Conservation (phyloP, 352 stramenopile species). For the Phytophthora colocasiae region DNA sequence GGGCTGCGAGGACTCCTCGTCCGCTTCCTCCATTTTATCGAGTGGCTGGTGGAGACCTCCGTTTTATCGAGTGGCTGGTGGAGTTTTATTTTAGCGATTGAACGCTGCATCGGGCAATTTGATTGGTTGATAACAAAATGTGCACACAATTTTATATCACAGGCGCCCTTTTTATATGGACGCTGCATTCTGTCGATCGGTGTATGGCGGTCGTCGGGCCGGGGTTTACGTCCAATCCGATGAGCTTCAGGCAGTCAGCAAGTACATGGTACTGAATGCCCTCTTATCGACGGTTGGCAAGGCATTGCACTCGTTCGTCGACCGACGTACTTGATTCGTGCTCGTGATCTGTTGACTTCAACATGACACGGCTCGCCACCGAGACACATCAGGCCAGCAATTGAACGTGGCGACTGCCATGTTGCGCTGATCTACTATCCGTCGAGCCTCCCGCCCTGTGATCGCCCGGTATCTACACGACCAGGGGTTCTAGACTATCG, state of each 20-base stretch:
- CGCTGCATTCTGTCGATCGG: too few species aligned
- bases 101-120: too few species aligned
- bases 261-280: constrained; percentile 26
- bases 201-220: constrained; percentile 23
- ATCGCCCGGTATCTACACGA: constrained; percentile 24
- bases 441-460: constrained; percentile 10
- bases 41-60: too few species aligned
- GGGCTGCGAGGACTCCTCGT: too few species aligned
- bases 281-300: constrained; percentile 7
- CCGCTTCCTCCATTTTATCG: too few species aligned
- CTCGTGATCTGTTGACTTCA: constrained; percentile 21
- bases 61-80: too few species aligned
- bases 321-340: constrained; percentile 11
- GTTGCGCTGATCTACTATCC: too few species aligned
- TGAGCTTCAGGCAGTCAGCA: neutral
- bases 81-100: too few species aligned
- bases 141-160: too few species aligned
- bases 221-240: constrained; percentile 23
- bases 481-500: constrained; percentile 11
- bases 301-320: constrained; percentile 13
- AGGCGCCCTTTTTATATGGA: too few species aligned
- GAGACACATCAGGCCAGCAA: neutral
- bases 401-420: too few species aligned
- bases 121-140: too few species aligned
- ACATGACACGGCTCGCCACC: constrained; percentile 18